Evolutionary conservation across 306 rosid species (phyloP), one percentile per base, ranked within the genome.

Genomic region (Prunus davidiana): DNA sequence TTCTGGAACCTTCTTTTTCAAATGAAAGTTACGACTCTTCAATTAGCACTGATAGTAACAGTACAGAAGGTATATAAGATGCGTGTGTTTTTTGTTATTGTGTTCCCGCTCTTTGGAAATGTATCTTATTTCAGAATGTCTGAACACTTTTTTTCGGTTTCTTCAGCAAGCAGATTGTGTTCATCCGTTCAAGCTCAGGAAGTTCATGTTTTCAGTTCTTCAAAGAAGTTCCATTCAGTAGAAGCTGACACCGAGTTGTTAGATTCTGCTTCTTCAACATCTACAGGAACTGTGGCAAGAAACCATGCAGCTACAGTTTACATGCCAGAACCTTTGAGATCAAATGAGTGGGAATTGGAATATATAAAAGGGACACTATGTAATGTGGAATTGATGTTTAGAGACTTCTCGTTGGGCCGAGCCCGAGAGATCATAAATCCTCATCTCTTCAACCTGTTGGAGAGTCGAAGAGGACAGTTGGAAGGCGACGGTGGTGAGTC

Each of bases 181-280:
- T 85, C 95, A 30, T 87, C 91, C 63, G 68, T 76, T 77, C 97
- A 82, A 85, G 86, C 84, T 77, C 89, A 81, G 24, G 93, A 84
- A 76, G 82, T 82, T 67, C 73, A 85, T 56, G 87, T 72, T 81
- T 68, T 80, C 30, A 81, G 78, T 56, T 84, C 82, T 77, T 76
- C 86, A 18, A 82, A 85, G 81, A 89, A 89, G 78, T 72, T 80
- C 74, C 76, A 75, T 76, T 75, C 83, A 3, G 67, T 80, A 2
- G 91, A 88, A 74, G 79, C 84, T 30, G 96, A 94, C 55, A 56
- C 79, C 1, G 98, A 95, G 83, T 79, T 95, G 62, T 89, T 90
- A 14, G 97, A 92, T 82, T 95, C 97, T 3, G 97, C 97, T 71
- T 90, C 97, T 77, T 92, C 98, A 55, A 80, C 89, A 51, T 83